Evolutionary conservation across 192 early-diverging fungal species (phyloP).

Genomic region (Rhizophlyctis rosea): DNA sequence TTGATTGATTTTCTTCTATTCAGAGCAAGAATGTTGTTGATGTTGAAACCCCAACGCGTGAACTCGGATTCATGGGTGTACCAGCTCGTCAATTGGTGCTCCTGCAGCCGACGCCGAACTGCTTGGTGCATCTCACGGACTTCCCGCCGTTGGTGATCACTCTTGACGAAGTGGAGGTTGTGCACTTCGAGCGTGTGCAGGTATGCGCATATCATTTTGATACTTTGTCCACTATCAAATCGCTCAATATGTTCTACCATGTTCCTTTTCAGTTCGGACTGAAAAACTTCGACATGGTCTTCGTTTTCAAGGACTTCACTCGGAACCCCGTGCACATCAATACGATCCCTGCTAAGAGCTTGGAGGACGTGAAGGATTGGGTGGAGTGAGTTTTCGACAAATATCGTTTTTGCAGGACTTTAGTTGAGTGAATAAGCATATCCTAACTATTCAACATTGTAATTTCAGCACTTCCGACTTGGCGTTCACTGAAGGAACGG

Average conservation of each 20-base stretch:
- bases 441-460: constrained; percentile 1
- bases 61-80: constrained; percentile 93
- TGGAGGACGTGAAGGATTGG: constrained; percentile 96
- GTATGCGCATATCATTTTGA: constrained; percentile 39
- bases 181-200: constrained; percentile 91
- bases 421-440: too few relatives aligned
- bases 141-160: constrained; percentile 89
- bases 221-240: not conserved
- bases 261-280: constrained; percentile 73
- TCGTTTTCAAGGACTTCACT: constrained; percentile 92
- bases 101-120: constrained; percentile 93
- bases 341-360: constrained; percentile 84
- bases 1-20: not conserved
- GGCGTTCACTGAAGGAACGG: constrained; percentile 87
- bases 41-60: constrained; percentile 90
- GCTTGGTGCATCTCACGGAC: constrained; percentile 93
- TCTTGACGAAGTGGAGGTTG: constrained; percentile 88
- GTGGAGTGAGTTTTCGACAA: constrained; percentile 49
- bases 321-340: constrained; percentile 91
- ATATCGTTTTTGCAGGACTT: not conserved
- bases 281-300: constrained; percentile 98
- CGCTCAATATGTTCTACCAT: not conserved
- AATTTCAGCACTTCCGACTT: constrained; percentile 78
- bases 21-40: constrained; percentile 76
- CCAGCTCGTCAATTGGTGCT: constrained; percentile 87